These are phyloP conservation scores for Talaromyces stipitatus DNA, from an alignment of 495 filamentous ascomycete species.

Conservation along the genomic window DNA sequence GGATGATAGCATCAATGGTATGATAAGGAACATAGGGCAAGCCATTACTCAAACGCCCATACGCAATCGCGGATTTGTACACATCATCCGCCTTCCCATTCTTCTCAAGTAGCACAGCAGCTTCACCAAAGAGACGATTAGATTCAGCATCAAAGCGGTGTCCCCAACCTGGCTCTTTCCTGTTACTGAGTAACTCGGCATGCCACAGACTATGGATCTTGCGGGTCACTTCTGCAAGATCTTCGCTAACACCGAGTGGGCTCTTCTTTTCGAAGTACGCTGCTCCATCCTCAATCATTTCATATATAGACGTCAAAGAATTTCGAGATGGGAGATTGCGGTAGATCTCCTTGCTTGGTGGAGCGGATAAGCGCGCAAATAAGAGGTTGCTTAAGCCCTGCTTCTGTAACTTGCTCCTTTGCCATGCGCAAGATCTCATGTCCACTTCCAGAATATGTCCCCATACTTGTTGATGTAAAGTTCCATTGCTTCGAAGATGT, in stretches of 20 bases:
- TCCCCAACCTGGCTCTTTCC: background rate
- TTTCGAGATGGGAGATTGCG: background rate
- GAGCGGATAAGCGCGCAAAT: background rate
- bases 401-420: slow-evolving; percentile 4
- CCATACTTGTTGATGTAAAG: background rate
- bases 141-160: background rate
- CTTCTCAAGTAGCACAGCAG: background rate
- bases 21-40: slow-evolving; percentile 3
- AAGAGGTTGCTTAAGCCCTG: background rate
- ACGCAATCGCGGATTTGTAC: slow-evolving; percentile 3
- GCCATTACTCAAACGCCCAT: background rate
- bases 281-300: background rate
- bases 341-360: background rate
- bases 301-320: slow-evolving; percentile 1
- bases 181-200: background rate
- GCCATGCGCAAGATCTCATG: background rate
- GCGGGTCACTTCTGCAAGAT: background rate
- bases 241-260: background rate
- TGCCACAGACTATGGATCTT: background rate
- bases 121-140: background rate
- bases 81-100: background rate
- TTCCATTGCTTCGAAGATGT: slow-evolving; percentile 1
- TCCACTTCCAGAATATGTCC: background rate
- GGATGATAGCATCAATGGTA: background rate
- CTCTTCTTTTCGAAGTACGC: background rate